Percentiles rank a stretch among this genome's conserved stretches.
phyloP scores from a whole-genome alignment of 2,329 filamentous ascomycete species.

The Alternaria burnsii region DNA sequence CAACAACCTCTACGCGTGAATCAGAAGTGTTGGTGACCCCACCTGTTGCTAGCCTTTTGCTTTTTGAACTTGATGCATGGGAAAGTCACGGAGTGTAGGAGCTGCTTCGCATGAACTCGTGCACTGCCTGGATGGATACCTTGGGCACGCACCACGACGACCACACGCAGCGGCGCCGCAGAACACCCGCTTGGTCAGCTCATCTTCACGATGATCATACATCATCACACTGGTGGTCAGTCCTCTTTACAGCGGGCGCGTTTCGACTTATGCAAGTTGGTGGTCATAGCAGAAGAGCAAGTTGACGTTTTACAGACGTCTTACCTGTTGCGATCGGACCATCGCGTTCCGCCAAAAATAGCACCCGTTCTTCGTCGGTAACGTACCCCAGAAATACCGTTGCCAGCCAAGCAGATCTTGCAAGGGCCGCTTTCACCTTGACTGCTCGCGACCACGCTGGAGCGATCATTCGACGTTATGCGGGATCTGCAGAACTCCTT shows the following conservation, averaged over 20 bases:
- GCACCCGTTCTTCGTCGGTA: conserved; percentile 32
- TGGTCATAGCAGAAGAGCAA: conserved; percentile 20
- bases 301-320: conserved; percentile 18
- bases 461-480: conserved; percentile 39
- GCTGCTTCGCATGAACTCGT: conserved; percentile 10
- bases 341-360: conserved; percentile 43
- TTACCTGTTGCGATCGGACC: conserved; percentile 25
- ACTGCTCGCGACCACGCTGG: conserved; percentile 25
- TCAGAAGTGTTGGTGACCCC: conserved; percentile 1
- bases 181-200: conserved; percentile 20
- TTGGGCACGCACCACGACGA: conserved; percentile 6
- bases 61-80: conserved; percentile 9
- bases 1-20: conserved; percentile 5
- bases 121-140: conserved; percentile 9
- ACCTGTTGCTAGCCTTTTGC: conserved; percentile 2
- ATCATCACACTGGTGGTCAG: conserved; percentile 17
- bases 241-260: conserved; percentile 22
- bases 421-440: conserved; percentile 24
- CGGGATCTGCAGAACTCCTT: conserved; percentile 43
- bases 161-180: conserved; percentile 18
- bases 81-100: conserved; percentile 1
- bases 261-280: conserved; percentile 31
- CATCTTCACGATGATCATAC: conserved; percentile 20
- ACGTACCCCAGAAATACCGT: conserved; percentile 42
- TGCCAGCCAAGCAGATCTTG: conserved; percentile 30